These are phyloP conservation scores for Aspergillus hancockii DNA, from an alignment of 495 filamentous ascomycete species.

Conservation along the genomic window DNA sequence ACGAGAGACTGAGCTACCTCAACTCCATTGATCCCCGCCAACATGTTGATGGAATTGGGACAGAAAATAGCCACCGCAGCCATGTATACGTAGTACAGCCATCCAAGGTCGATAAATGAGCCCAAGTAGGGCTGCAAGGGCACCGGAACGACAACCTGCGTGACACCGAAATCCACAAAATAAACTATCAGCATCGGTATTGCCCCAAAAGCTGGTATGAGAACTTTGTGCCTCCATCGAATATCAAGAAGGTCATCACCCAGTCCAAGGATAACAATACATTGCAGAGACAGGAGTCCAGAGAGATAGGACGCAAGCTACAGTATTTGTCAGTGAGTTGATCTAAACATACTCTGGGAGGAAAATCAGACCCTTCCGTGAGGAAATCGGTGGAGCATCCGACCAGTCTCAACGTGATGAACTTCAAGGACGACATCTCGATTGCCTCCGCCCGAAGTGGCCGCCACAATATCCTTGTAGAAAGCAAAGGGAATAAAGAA, in stretches of 20 bases:
- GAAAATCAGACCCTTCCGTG: conserved; percentile 73
- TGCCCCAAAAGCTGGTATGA: conserved; percentile 92
- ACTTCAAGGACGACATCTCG: conserved; percentile 73
- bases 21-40: conserved; percentile 96
- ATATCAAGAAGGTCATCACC: conserved; percentile 98
- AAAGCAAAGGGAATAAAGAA: conserved; percentile 95
- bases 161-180: conserved; percentile 97
- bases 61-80: conserved; percentile 91
- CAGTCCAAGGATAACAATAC: conserved; percentile 85
- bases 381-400: conserved; percentile 86
- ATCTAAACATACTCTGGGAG: neutral
- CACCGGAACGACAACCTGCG: conserved; percentile 85
- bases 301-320: conserved; percentile 95
- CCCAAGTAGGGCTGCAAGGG: conserved; percentile 82
- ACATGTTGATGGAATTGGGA: conserved; percentile 98
- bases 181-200: conserved; percentile 96
- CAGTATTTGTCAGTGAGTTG: conserved; percentile 5
- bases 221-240: conserved; percentile 96
- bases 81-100: conserved; percentile 96
- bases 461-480: conserved; percentile 96
- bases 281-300: conserved; percentile 87
- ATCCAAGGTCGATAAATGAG: conserved; percentile 78
- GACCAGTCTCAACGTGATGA: conserved; percentile 69
- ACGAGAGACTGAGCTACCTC: conserved; percentile 93
- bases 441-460: conserved; percentile 91